phyloP scores from a whole-genome alignment of 768 basidiomycete species.

The Dentipellis fragilis region DNA sequence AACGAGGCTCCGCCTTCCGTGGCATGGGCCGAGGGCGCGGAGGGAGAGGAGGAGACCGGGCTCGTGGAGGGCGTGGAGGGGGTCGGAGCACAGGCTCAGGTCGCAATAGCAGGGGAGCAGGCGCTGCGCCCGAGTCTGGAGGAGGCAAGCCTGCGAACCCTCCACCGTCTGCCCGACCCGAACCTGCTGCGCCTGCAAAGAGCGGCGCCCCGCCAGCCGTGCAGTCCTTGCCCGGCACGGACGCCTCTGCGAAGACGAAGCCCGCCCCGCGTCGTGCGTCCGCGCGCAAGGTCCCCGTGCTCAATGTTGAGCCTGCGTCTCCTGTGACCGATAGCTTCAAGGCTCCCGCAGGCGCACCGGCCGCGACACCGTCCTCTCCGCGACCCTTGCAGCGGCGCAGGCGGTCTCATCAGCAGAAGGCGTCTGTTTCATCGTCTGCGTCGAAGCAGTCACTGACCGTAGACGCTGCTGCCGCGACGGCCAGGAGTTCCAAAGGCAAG shows the following conservation, averaged over 20 bases:
- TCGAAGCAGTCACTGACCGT: slow-evolving; percentile 14
- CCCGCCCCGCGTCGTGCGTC: slow-evolving; percentile 1
- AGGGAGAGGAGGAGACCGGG: slow-evolving; percentile 4
- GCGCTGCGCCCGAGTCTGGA: slow-evolving; percentile 14
- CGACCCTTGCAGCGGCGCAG: slow-evolving; percentile 39
- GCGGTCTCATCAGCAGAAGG: slow-evolving; percentile 34
- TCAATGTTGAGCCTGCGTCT: slow-evolving; percentile 12
- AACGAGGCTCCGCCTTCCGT: slow-evolving; percentile 38
- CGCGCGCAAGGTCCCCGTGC: slow-evolving; percentile 7
- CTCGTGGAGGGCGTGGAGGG: slow-evolving; percentile 24
- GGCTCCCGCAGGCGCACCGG: slow-evolving; percentile 7
- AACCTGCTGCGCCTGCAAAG: neutral
- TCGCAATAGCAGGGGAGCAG: slow-evolving; percentile 20
- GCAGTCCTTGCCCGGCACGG: neutral
- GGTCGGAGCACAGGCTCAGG: slow-evolving; percentile 16
- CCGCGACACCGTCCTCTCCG: slow-evolving; percentile 21
- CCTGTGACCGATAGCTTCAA: slow-evolving; percentile 3
- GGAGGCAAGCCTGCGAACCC: no score
- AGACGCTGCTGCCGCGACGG: slow-evolving; percentile 2
- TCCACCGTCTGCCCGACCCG: neutral
- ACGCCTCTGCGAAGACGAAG: slow-evolving; percentile 5
- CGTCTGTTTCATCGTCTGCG: slow-evolving; percentile 11
- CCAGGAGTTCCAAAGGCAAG: slow-evolving; percentile 14
- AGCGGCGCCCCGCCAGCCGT: slow-evolving; percentile 1
- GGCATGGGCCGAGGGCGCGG: slow-evolving; percentile 27